phyloP scores from a whole-genome alignment of 2,329 filamentous ascomycete species.

The Cryphonectria japonica region DNA sequence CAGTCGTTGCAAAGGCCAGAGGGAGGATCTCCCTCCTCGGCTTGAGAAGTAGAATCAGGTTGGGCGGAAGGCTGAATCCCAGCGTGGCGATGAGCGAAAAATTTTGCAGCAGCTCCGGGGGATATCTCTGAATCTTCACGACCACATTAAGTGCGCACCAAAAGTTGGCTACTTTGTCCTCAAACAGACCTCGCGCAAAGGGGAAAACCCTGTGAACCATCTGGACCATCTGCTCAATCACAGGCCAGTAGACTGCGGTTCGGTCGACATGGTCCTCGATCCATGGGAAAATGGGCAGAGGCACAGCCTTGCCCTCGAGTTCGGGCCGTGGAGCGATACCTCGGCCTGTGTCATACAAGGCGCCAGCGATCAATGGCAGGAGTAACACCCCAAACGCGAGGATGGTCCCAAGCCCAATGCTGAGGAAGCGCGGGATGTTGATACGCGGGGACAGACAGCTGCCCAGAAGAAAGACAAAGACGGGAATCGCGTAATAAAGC shows the following conservation, averaged over 20 bases:
- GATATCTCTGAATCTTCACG: conserved; percentile 81
- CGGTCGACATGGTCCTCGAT: conserved; percentile 64
- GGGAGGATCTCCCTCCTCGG: conserved; percentile 79
- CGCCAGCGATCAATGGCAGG: conserved; percentile 73
- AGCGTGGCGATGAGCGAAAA: conserved; percentile 77
- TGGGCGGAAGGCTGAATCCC: conserved; percentile 76
- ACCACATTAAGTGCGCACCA: conserved; percentile 94
- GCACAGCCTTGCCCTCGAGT: conserved; percentile 60
- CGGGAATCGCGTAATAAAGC: conserved; percentile 90
- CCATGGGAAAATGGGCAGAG: conserved; percentile 65
- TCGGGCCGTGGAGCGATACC: conserved; percentile 63
- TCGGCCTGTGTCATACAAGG: conserved; percentile 68
- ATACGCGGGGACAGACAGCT: conserved; percentile 78
- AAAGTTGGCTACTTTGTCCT: conserved; percentile 98
- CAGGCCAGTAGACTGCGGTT: conserved; percentile 71
- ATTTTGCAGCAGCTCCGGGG: conserved; percentile 72
- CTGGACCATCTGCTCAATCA: conserved; percentile 79
- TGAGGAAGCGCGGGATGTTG: conserved; percentile 69
- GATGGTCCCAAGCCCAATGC: conserved; percentile 74
- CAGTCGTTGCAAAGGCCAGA: conserved; percentile 77
- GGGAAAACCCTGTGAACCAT: conserved; percentile 92
- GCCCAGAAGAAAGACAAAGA: conserved; percentile 90
- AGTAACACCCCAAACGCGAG: conserved; percentile 76
- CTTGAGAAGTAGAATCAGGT: conserved; percentile 75
- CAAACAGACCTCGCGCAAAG: conserved; percentile 92